Conservation (phyloP, 192 early-diverging fungal species). For the Rhizoclosmatium globosum region DNA sequence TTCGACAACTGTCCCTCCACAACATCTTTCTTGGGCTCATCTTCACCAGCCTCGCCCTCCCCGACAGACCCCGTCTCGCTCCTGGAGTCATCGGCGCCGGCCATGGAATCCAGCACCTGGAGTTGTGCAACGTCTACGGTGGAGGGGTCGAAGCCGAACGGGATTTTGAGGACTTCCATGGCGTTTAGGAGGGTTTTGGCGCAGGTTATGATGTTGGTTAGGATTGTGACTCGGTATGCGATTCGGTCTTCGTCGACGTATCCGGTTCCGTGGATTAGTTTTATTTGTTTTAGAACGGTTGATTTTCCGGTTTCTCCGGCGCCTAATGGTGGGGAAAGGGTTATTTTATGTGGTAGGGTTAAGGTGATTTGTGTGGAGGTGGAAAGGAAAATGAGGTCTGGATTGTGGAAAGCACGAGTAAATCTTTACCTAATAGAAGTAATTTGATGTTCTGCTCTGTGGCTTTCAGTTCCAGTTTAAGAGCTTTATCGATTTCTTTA, state of each 20-base stretch:
- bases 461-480: slow-evolving; percentile 39
- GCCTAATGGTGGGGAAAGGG: slow-evolving; percentile 29
- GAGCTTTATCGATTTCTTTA: slow-evolving; percentile 43
- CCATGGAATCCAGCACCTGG: neutral
- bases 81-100: neutral
- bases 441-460: slow-evolving; percentile 48
- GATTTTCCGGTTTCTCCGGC: slow-evolving; percentile 60
- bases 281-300: slow-evolving; percentile 56
- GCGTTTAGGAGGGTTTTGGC: slow-evolving; percentile 49
- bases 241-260: slow-evolving; percentile 47
- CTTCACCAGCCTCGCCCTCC: neutral
- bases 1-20: slow-evolving; percentile 28
- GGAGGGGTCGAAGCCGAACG: slow-evolving; percentile 29
- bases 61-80: slow-evolving; percentile 8
- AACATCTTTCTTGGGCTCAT: slow-evolving; percentile 29
- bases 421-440: slow-evolving; percentile 43
- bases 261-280: slow-evolving; percentile 49
- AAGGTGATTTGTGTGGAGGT: too few species aligned
- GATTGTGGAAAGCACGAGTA: neutral
- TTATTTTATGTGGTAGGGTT: neutral
- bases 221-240: slow-evolving; percentile 44
- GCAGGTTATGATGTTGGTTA: slow-evolving; percentile 49
- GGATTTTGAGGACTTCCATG: slow-evolving; percentile 44
- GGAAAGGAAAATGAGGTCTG: neutral
- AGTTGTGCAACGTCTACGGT: neutral